Conservation (phyloP, 805 yeast genomes). For the Candida insectorum region DNA sequence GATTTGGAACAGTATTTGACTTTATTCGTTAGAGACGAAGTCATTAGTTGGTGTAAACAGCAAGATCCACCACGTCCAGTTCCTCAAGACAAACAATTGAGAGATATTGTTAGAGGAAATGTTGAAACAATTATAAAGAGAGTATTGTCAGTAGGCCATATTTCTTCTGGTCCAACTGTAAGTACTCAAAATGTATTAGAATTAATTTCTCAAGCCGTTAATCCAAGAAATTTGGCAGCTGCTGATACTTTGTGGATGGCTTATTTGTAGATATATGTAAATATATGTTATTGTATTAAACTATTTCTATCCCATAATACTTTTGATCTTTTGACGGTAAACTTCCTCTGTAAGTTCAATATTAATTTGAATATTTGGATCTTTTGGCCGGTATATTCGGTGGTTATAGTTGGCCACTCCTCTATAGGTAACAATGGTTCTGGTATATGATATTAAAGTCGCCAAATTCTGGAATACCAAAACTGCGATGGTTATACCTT, state of each 20-base stretch:
- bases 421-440: no score
- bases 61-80: conserved; percentile 69
- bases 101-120: conserved; percentile 84
- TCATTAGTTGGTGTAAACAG: conserved; percentile 89
- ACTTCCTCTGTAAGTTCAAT: no score
- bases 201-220: conserved; percentile 89
- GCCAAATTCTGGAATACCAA: no score
- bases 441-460: no score
- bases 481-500: no score
- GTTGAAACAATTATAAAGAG: conserved; percentile 82
- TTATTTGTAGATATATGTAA: conserved; percentile 69
- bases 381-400: no score
- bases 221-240: conserved; percentile 87
- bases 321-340: no score
- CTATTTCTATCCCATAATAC: no score
- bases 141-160: conserved; percentile 65
- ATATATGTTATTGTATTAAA: no score
- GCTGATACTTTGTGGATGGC: conserved; percentile 96
- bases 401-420: no score
- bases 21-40: conserved; percentile 94
- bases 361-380: no score
- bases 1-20: conserved; percentile 89
- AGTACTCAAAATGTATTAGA: conserved; percentile 90
- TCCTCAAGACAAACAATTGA: conserved; percentile 77
- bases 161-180: conserved; percentile 61